Conservation (phyloP, 139 green algal species). For the Dunaliella sp. region DNA sequence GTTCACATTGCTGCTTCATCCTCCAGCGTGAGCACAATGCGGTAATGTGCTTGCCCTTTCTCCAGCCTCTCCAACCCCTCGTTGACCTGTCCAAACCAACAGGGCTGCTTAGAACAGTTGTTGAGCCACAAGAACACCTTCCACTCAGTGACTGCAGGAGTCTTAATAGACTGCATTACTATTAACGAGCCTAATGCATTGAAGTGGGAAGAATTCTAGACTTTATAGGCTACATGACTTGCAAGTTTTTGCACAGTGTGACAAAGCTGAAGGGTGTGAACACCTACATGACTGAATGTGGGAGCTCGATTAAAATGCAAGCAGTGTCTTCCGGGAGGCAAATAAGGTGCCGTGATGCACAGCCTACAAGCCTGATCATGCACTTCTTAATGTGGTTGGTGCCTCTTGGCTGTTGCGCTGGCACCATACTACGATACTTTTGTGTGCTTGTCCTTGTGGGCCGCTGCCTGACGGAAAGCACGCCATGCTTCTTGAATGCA, state of each 20-base stretch:
- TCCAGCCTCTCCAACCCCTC: slow-evolving; percentile 42
- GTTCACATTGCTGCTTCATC: too few relatives aligned
- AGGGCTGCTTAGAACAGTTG: not conserved
- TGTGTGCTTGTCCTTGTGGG: too few relatives aligned
- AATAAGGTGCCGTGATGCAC: too few relatives aligned
- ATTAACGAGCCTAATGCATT: not conserved
- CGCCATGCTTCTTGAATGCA: too few relatives aligned
- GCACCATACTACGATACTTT: too few relatives aligned
- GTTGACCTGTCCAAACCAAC: slow-evolving; percentile 36
- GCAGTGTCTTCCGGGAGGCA: not conserved
- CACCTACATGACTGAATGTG: too few relatives aligned
- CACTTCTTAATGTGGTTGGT: too few relatives aligned
- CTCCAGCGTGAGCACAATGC: slow-evolving; percentile 38
- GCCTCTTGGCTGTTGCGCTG: too few relatives aligned
- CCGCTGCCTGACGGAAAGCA: too few relatives aligned
- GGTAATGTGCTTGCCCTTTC: slow-evolving; percentile 47
- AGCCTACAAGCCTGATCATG: too few relatives aligned
- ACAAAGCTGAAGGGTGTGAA: too few relatives aligned
- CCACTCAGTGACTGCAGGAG: not conserved
- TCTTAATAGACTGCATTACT: not conserved
- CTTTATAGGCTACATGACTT: not conserved
- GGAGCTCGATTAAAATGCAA: too few relatives aligned
- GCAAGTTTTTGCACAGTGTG: not conserved
- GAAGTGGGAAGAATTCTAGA: not conserved
- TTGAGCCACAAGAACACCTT: not conserved